Evolutionary conservation across 768 basidiomycete genomes (phyloP).

Genomic region (Amanita fuliginea): DNA sequence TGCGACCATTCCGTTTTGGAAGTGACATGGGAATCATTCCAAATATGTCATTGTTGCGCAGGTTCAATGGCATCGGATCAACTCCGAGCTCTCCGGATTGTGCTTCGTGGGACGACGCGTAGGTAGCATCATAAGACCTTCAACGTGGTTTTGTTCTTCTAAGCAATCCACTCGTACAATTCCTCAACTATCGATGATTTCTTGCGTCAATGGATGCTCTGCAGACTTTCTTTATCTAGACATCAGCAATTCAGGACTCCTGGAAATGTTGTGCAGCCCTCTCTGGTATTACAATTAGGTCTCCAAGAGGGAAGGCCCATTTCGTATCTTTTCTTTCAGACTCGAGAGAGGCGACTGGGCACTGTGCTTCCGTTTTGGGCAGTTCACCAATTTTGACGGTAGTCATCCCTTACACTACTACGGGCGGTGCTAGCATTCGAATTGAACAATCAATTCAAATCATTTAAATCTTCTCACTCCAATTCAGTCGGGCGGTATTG

Average conservation of each 20-base stretch:
- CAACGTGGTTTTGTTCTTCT: neutral
- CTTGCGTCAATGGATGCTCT: conserved; percentile 82
- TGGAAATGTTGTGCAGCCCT: conserved; percentile 58
- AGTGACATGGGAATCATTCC: neutral
- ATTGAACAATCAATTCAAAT: neutral
- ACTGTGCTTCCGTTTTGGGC: conserved; percentile 27
- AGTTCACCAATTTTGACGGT: conserved; percentile 33
- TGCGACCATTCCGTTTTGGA: conserved; percentile 3
- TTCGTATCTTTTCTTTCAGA: conserved; percentile 16
- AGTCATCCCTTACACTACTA: conserved; percentile 54
- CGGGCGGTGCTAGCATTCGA: conserved; percentile 40
- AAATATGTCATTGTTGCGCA: conserved; percentile 12
- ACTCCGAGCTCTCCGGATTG: conserved; percentile 25
- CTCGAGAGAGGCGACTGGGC: conserved; percentile 34
- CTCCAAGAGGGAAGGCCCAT: conserved; percentile 45
- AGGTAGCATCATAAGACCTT: conserved; percentile 9
- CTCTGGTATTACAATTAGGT: conserved; percentile 90
- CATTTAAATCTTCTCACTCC: neutral
- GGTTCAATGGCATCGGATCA: conserved; percentile 36
- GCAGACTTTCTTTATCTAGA: conserved; percentile 95
- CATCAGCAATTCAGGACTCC: conserved; percentile 68
- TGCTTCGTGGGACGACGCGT: conserved; percentile 30
- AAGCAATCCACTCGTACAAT: conserved; percentile 36
- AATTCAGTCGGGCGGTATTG: conserved; percentile 40
- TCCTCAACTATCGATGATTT: conserved; percentile 45